phyloP scores from a whole-genome alignment of 1,284 basidiomycete genomes.

The Caloboletus firmus region DNA sequence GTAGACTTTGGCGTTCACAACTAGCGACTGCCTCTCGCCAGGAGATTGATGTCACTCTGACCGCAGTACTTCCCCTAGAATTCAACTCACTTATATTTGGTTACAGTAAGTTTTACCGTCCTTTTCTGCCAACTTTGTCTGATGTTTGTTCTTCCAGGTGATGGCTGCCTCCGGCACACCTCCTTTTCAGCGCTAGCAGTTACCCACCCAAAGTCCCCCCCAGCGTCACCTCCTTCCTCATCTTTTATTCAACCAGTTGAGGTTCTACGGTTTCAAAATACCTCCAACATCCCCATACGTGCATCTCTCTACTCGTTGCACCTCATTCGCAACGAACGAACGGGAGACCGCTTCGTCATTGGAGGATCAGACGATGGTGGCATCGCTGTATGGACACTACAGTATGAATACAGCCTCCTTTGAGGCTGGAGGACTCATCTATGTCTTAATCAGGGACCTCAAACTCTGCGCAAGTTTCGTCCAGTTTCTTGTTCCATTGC shows the following conservation, averaged over 20 bases:
- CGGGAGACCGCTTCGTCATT: conserved; percentile 58
- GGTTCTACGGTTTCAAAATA: conserved; percentile 27
- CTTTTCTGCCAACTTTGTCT: not conserved
- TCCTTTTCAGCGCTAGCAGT: conserved; percentile 40
- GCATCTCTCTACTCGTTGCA: conserved; percentile 54
- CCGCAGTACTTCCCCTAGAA: conserved; percentile 57
- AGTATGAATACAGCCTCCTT: conserved; percentile 38
- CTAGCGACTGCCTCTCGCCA: not conserved
- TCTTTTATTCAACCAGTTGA: not conserved
- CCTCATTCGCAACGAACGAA: conserved; percentile 52
- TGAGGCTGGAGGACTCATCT: conserved; percentile 21
- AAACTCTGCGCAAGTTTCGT: conserved; percentile 67
- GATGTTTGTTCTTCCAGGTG: conserved; percentile 44
- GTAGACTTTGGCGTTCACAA: conserved; percentile 23
- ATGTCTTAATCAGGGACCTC: conserved; percentile 47
- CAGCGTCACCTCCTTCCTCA: not conserved
- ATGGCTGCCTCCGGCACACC: conserved; percentile 51
- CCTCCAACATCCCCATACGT: conserved; percentile 47
- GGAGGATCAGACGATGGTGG: conserved; percentile 77
- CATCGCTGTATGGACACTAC: conserved; percentile 65
- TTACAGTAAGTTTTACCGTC: conserved; percentile 48
- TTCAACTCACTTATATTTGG: conserved; percentile 58
- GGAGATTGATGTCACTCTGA: conserved; percentile 26
- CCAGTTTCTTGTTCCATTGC: conserved; percentile 65
- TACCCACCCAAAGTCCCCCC: not conserved